Conservation (phyloP, 495 filamentous ascomycete species). For the Aspergillus bertholletiae region DNA sequence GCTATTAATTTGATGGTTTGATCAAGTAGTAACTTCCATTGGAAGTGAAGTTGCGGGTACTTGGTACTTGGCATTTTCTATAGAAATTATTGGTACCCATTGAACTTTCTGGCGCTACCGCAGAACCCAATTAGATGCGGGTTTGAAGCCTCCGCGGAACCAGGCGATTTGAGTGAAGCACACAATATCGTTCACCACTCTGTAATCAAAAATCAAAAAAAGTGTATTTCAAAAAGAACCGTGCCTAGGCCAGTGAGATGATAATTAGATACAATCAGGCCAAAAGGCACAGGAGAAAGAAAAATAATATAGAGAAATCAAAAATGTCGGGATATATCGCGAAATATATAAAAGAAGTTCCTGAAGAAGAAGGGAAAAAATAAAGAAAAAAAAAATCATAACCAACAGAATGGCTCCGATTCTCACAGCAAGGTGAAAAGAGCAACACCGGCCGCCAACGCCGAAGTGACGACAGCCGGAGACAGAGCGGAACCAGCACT, state of each 20-base stretch:
- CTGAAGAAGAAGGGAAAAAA: neutral
- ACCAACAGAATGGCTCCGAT: neutral
- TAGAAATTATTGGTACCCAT: too few species aligned
- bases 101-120: too few species aligned
- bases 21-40: too few species aligned
- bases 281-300: neutral
- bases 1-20: too few species aligned
- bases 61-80: too few species aligned
- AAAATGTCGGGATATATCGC: neutral
- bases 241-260: too few species aligned
- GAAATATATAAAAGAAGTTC: neutral
- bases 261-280: neutral
- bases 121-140: too few species aligned
- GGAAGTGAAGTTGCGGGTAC: too few species aligned
- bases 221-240: neutral
- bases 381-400: neutral
- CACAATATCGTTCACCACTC: too few species aligned
- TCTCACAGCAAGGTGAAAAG: constrained; percentile 23
- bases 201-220: neutral
- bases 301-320: neutral
- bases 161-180: too few species aligned
- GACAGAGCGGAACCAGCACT: constrained; percentile 12
- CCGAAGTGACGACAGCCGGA: constrained; percentile 17
- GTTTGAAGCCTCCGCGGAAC: too few species aligned
- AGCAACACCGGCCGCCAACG: constrained; percentile 22